A percentile compares a stretch with the other conserved stretches of the same genome.
phyloP scores from a whole-genome alignment of 2,329 filamentous ascomycete species.

The Daldinia sp. region DNA sequence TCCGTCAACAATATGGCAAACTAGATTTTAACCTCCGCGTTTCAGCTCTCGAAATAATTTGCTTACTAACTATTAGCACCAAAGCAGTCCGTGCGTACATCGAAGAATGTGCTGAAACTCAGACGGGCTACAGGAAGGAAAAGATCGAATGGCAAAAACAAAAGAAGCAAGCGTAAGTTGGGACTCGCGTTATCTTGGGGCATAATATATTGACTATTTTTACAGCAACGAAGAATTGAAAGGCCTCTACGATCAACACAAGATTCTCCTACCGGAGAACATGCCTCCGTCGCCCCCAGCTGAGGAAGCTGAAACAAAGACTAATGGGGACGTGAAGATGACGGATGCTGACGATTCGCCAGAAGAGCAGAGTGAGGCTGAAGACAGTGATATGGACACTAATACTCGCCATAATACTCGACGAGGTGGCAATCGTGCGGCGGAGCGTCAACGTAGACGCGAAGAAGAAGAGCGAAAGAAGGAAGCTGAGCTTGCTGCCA shows the following conservation, averaged over 20 bases:
- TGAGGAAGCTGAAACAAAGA: slow-evolving; percentile 54
- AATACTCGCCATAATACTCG: slow-evolving; percentile 61
- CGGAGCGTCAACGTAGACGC: slow-evolving; percentile 78
- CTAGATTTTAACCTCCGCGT: slow-evolving; percentile 87
- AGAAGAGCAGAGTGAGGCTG: slow-evolving; percentile 65
- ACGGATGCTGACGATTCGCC: slow-evolving; percentile 70
- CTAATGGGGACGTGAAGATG: slow-evolving; percentile 68
- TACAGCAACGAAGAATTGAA: slow-evolving; percentile 74
- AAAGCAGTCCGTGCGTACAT: slow-evolving; percentile 87
- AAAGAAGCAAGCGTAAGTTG: slow-evolving; percentile 69
- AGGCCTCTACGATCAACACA: slow-evolving; percentile 74
- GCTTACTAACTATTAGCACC: slow-evolving; percentile 85
- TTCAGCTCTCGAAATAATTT: slow-evolving; percentile 82
- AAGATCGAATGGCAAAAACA: slow-evolving; percentile 92
- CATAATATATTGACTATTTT: slow-evolving; percentile 42
- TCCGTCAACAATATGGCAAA: slow-evolving; percentile 73
- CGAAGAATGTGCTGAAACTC: slow-evolving; percentile 89
- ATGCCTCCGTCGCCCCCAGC: slow-evolving; percentile 68
- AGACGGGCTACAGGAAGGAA: slow-evolving; percentile 94
- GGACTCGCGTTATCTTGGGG: not conserved
- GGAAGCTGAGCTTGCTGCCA: slow-evolving; percentile 69
- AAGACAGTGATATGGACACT: slow-evolving; percentile 76
- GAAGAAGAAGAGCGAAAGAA: slow-evolving; percentile 76
- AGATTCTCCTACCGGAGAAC: slow-evolving; percentile 76
- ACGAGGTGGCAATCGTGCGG: slow-evolving; percentile 71